These are phyloP conservation scores for Gloeopeniophorella convolvens DNA, from an alignment of 768 basidiomycete genomes.

Conservation along the genomic window DNA sequence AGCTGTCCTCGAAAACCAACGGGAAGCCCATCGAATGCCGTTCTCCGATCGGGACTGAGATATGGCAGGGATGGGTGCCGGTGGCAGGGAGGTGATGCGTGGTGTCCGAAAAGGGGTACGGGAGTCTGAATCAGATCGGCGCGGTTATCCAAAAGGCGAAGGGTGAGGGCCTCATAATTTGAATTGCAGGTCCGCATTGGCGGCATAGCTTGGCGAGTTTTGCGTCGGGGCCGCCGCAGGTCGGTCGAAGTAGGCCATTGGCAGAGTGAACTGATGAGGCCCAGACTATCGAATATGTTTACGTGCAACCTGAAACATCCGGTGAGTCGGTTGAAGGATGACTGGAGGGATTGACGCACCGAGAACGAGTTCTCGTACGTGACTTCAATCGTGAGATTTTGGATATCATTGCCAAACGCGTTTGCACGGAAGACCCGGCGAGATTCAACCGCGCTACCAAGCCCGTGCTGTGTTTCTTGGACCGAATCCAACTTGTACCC, in stretches of 20 bases:
- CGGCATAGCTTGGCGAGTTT: conserved; percentile 25
- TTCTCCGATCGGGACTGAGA: conserved; percentile 39
- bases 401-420: conserved; percentile 56
- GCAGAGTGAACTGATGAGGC: conserved; percentile 64
- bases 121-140: conserved; percentile 50
- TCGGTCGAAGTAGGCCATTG: conserved; percentile 40
- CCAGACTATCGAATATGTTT: conserved; percentile 54
- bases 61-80: conserved; percentile 49
- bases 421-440: conserved; percentile 53
- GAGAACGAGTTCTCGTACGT: conserved; percentile 53
- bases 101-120: conserved; percentile 65
- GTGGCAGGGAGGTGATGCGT: conserved; percentile 51
- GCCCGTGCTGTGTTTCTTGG: conserved; percentile 37
- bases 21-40: conserved; percentile 58
- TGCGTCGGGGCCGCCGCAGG: too few relatives aligned
- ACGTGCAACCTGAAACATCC: conserved; percentile 67
- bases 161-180: conserved; percentile 54
- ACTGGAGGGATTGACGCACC: conserved; percentile 28
- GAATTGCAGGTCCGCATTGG: conserved; percentile 59
- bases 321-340: too few relatives aligned
- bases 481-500: conserved; percentile 51
- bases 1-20: conserved; percentile 74
- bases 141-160: conserved; percentile 81
- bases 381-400: conserved; percentile 55
- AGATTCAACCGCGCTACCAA: conserved; percentile 50